Conservation (phyloP, 2,329 filamentous ascomycete species). For the Xylariaceae sp. region DNA sequence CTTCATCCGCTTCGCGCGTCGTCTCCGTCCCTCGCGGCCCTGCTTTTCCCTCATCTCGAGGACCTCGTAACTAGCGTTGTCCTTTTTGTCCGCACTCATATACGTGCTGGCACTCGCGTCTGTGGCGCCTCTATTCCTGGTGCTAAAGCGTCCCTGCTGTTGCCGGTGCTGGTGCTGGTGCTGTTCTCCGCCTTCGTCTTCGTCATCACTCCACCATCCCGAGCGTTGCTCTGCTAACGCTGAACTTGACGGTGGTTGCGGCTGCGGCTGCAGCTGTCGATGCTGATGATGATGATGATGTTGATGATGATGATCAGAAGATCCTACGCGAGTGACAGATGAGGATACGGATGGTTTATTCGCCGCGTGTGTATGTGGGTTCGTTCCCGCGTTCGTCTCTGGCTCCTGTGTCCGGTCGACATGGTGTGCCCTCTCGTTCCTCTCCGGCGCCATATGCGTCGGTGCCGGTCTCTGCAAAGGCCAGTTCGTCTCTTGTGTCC, state of each 20-base stretch:
- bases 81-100: background rate
- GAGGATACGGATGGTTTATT: slow-evolving; percentile 12
- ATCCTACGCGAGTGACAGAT: background rate
- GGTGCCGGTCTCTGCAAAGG: slow-evolving; percentile 10
- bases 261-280: slow-evolving; percentile 12
- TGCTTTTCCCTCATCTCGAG: slow-evolving; percentile 8
- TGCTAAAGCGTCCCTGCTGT: background rate
- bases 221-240: slow-evolving; percentile 14
- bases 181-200: background rate
- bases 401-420: slow-evolving; percentile 7
- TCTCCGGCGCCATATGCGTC: slow-evolving; percentile 4
- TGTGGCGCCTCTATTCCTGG: too few species aligned
- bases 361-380: background rate
- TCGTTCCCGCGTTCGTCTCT: background rate
- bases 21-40: slow-evolving; percentile 4
- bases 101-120: too few species aligned
- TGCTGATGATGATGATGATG: background rate
- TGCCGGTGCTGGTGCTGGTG: too few species aligned
- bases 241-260: slow-evolving; percentile 12
- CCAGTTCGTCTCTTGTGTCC: slow-evolving; percentile 8
- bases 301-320: background rate
- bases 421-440: background rate
- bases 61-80: slow-evolving; percentile 3
- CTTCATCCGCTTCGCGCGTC: slow-evolving; percentile 14
- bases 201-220: slow-evolving; percentile 17